Conservation (phyloP, 2,329 filamentous ascomycete species). For the Rutstroemia sp. region DNA sequence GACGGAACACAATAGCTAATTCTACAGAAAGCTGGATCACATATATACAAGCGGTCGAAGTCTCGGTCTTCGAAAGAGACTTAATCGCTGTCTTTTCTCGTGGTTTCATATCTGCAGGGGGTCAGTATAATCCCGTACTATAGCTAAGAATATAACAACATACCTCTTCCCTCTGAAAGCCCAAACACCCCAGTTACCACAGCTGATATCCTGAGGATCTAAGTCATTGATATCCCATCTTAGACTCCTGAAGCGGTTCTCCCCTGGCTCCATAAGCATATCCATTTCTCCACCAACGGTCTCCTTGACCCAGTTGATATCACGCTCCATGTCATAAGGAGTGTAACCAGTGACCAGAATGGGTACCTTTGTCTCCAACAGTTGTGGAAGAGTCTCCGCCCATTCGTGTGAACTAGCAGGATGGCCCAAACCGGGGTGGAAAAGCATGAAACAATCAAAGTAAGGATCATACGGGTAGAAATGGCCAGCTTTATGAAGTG, state of each 20-base stretch:
- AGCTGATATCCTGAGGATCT: constrained; percentile 88
- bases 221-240: constrained; percentile 96
- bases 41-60: not conserved
- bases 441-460: constrained; percentile 95
- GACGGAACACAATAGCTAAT: too few relatives aligned
- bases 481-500: constrained; percentile 80
- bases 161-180: constrained; percentile 96
- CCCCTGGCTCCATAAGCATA: constrained; percentile 80
- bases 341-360: constrained; percentile 95
- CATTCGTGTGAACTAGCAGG: constrained; percentile 91
- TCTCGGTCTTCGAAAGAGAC: not conserved
- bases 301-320: constrained; percentile 82
- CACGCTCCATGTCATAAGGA: constrained; percentile 86
- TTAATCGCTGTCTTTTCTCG: constrained; percentile 23
- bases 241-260: constrained; percentile 89
- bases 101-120: constrained; percentile 28
- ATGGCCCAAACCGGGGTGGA: constrained; percentile 94
- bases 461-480: constrained; percentile 97
- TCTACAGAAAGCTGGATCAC: not conserved
- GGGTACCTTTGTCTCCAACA: constrained; percentile 92
- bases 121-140: constrained; percentile 9
- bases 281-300: constrained; percentile 88
- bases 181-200: constrained; percentile 97
- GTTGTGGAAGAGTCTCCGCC: constrained; percentile 79
- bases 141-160: constrained; percentile 21